phyloP scores from a whole-genome alignment of 441 rosid genomes.

The Gossypium trilobum region DNA sequence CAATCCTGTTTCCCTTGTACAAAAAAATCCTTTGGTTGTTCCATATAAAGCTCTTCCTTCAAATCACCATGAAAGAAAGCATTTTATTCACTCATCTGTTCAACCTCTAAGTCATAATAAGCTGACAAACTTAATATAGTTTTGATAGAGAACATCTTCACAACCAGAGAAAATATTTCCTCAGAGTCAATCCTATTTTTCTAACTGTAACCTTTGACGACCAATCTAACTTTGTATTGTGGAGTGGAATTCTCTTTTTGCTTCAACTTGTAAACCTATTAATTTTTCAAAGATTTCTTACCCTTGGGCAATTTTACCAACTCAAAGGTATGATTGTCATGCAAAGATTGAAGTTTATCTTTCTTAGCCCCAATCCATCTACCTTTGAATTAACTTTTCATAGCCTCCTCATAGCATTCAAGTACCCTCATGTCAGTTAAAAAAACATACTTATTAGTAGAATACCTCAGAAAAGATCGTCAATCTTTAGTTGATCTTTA shows the following conservation, averaged over 20 bases:
- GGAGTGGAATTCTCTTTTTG: no score
- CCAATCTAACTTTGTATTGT: no score
- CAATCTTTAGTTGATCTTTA: no score
- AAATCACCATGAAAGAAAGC: not conserved
- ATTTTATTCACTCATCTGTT: not conserved
- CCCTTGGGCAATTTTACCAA: no score
- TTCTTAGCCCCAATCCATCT: no score
- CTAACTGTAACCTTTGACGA: not conserved
- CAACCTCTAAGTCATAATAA: not conserved
- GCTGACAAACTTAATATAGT: not conserved
- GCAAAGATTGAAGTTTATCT: no score
- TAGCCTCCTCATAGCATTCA: not conserved
- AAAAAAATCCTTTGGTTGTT: not conserved
- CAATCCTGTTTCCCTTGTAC: not conserved
- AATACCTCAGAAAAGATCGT: no score
- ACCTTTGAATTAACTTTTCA: not conserved
- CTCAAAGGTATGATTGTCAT: no score
- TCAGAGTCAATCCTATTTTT: not conserved
- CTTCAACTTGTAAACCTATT: no score
- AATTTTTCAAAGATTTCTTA: no score
- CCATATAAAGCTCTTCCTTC: not conserved
- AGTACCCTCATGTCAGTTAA: not conserved
- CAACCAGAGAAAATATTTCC: not conserved
- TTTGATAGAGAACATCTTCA: not conserved
- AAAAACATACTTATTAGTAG: no score